These are phyloP conservation scores for Ceratocystis alfenasii DNA, from an alignment of 2,329 filamentous ascomycete genomes.

Conservation along the genomic window DNA sequence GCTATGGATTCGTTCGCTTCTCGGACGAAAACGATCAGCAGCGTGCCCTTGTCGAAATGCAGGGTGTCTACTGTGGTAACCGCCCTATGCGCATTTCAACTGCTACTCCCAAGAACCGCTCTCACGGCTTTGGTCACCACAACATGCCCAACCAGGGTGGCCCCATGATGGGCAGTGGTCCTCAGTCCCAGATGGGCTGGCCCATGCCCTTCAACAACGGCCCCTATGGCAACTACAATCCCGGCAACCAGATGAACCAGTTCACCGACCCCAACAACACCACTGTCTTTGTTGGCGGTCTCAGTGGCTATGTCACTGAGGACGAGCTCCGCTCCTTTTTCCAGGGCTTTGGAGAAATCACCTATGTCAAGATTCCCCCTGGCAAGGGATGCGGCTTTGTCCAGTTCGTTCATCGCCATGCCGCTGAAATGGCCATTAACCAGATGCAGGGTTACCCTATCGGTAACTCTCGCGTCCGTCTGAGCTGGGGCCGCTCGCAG, in stretches of 20 bases:
- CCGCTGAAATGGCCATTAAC: constrained; percentile 99
- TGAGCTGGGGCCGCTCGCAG: constrained; percentile 95
- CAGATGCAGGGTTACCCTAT: constrained; percentile 99
- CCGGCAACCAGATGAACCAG: constrained; percentile 71
- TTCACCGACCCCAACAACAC: constrained; percentile 99
- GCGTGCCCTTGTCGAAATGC: constrained; percentile 92
- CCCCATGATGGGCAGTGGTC: constrained; percentile 37
- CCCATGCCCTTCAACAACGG: constrained; percentile 25
- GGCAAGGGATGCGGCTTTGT: constrained; percentile 99
- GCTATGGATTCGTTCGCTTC: constrained; percentile 96
- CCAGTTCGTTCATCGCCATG: constrained; percentile 96
- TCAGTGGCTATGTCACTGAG: constrained; percentile 96
- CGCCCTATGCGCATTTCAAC: constrained; percentile 97
- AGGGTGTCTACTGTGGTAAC: constrained; percentile 98
- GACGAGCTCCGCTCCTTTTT: constrained; percentile 99
- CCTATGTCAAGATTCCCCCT: constrained; percentile 98
- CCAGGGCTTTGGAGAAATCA: constrained; percentile 98
- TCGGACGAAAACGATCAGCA: constrained; percentile 93
- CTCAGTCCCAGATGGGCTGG: constrained; percentile 36
- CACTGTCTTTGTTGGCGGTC: constrained; percentile 92
- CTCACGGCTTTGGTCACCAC: constrained; percentile 33
- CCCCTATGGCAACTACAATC: constrained; percentile 35
- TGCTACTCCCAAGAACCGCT: constrained; percentile 86
- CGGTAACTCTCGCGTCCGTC: constrained; percentile 91
- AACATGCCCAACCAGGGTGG: constrained; percentile 33